Conservation (phyloP, 148 eudicot genomes). For the Amaranthus hypochondriacus region DNA sequence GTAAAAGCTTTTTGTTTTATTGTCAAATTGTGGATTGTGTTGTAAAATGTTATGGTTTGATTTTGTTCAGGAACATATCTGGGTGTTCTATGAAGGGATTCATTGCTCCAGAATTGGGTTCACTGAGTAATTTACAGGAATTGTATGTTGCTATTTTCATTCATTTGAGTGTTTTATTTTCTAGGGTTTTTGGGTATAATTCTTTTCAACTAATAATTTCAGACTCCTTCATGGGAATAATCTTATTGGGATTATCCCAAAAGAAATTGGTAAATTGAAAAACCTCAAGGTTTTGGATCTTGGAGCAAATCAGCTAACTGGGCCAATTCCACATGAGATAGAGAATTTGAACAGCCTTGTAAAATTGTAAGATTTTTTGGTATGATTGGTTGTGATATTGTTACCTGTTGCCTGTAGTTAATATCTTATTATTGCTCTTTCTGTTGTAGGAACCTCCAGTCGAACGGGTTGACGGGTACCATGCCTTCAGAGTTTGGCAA, state of each 20-base stretch:
- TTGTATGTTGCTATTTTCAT: constrained; percentile 43
- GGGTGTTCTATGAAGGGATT: constrained; percentile 77
- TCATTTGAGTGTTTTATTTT: background rate
- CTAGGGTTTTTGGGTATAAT: too few species aligned
- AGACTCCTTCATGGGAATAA: constrained; percentile 78
- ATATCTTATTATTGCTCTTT: constrained; percentile 7
- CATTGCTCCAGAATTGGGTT: constrained; percentile 70
- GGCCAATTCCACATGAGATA: constrained; percentile 72
- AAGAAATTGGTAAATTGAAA: constrained; percentile 64
- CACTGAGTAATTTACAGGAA: constrained; percentile 53
- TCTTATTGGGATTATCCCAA: constrained; percentile 78
- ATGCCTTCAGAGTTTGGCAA: constrained; percentile 66
- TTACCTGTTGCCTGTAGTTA: background rate
- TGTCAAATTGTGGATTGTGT: too few species aligned
- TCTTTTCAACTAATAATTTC: constrained; percentile 1
- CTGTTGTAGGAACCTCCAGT: constrained; percentile 58
- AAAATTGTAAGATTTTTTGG: constrained; percentile 49
- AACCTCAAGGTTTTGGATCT: constrained; percentile 73
- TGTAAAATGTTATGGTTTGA: background rate
- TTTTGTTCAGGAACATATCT: constrained; percentile 70
- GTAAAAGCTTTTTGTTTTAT: too few species aligned
- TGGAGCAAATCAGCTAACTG: constrained; percentile 64
- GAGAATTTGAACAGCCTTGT: constrained; percentile 55
- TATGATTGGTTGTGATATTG: constrained; percentile 1
- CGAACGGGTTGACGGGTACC: constrained; percentile 74